Percentiles rank a stretch among this genome's conserved stretches.
Conservation (phyloP, 768 basidiomycete species). For the Boletus patriciae region DNA sequence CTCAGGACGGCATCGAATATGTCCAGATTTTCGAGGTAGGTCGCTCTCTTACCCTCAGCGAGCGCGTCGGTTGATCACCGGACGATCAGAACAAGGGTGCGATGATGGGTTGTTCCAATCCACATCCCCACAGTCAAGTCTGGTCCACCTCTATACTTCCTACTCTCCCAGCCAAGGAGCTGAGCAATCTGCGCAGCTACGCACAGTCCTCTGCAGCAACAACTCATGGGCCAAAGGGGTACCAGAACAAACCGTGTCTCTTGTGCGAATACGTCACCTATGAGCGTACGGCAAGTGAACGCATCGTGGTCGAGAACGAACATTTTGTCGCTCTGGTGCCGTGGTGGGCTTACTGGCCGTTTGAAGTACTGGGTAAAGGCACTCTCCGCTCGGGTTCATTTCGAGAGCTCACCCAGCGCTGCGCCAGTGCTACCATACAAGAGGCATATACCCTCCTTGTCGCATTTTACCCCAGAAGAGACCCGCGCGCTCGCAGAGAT, state of each 20-base stretch:
- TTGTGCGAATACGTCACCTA: conserved; percentile 77
- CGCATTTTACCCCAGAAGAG: conserved; percentile 60
- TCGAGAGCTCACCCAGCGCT: conserved; percentile 1
- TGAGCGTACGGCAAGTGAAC: conserved; percentile 55
- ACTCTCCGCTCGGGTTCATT: neutral
- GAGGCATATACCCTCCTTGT: conserved; percentile 74
- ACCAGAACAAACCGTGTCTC: conserved; percentile 60
- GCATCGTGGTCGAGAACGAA: conserved; percentile 69
- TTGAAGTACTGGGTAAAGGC: conserved; percentile 67
- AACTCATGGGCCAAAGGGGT: conserved; percentile 53
- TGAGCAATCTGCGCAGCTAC: conserved; percentile 56
- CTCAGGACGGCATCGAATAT: conserved; percentile 68
- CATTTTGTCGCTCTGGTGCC: conserved; percentile 86
- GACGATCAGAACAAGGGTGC: conserved; percentile 75
- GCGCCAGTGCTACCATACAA: conserved; percentile 68
- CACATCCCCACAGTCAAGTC: conserved; percentile 90
- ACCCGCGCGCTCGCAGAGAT: conserved; percentile 62
- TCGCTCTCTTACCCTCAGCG: conserved; percentile 1
- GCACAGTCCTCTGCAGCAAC: conserved; percentile 34
- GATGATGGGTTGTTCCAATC: conserved; percentile 95
- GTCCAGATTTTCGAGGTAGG: conserved; percentile 85
- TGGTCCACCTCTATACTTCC: conserved; percentile 80
- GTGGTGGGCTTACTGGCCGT: conserved; percentile 97
- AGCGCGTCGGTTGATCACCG: conserved; percentile 1
- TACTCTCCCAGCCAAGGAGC: conserved; percentile 65